Conservation (phyloP, 2,329 filamentous ascomycete genomes). For the Elsinoe arachidis region DNA sequence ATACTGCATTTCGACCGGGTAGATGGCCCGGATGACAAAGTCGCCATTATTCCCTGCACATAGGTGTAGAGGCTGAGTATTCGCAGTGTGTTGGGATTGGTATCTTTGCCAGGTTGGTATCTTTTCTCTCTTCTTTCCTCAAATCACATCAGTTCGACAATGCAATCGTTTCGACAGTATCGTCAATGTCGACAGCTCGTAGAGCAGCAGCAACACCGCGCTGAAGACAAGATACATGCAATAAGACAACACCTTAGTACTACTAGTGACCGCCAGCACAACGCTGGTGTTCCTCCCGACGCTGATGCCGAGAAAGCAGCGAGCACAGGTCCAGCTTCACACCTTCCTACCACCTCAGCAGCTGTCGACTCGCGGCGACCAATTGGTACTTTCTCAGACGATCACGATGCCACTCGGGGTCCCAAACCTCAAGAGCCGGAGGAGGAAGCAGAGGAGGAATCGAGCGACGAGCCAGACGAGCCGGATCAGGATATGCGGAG, state of each 20-base stretch:
- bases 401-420: background rate
- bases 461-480: conserved; percentile 16
- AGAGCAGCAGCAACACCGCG: conserved; percentile 17
- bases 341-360: background rate
- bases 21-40: background rate
- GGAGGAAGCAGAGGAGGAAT: conserved; percentile 14
- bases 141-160: background rate
- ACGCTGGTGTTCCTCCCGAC: background rate
- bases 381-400: background rate
- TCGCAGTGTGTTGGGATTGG: background rate
- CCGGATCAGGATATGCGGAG: conserved; percentile 18
- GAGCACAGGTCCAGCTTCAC: background rate
- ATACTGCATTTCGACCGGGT: background rate
- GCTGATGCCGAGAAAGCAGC: conserved; percentile 9
- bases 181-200: conserved; percentile 18
- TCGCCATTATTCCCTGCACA: background rate
- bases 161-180: conserved; percentile 26
- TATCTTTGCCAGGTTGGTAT: background rate
- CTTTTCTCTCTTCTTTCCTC: background rate
- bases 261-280: no score
- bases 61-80: background rate
- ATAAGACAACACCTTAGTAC: background rate
- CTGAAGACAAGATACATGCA: conserved; percentile 16
- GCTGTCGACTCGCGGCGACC: background rate
- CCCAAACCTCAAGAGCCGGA: background rate